Conservation (phyloP, 768 basidiomycete genomes). For the Boletus reticulatus region DNA sequence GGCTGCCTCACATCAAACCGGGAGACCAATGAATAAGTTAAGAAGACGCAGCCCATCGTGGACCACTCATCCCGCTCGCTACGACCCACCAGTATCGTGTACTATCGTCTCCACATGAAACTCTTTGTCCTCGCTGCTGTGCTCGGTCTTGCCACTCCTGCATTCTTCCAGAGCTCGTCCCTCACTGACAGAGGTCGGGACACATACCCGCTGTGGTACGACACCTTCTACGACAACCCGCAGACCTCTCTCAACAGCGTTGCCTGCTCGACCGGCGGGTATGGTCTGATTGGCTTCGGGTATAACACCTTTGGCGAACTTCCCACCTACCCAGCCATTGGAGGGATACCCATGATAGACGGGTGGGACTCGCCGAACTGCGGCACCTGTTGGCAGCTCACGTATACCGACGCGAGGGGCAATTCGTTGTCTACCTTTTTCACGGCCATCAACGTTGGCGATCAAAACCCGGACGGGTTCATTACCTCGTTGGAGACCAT, state of each 20-base stretch:
- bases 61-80: neutral
- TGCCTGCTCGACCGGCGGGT: slow-evolving; percentile 53
- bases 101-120: slow-evolving; percentile 9
- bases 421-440: slow-evolving; percentile 41
- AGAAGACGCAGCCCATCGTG: too few relatives aligned
- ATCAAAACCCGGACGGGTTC: slow-evolving; percentile 29
- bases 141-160: slow-evolving; percentile 9
- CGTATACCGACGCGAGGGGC: slow-evolving; percentile 37
- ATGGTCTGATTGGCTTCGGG: too few relatives aligned
- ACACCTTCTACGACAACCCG: slow-evolving; percentile 49
- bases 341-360: slow-evolving; percentile 49
- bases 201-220: slow-evolving; percentile 38
- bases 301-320: neutral
- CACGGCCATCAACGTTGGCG: slow-evolving; percentile 51
- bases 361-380: slow-evolving; percentile 54
- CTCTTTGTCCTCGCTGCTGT: neutral
- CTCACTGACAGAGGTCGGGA: neutral
- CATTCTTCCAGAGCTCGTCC: neutral
- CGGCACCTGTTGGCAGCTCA: slow-evolving; percentile 59
- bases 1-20: too few relatives aligned
- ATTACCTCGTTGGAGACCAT: slow-evolving; percentile 34
- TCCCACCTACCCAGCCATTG: slow-evolving; percentile 42
- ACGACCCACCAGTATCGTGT: neutral
- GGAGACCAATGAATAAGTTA: too few relatives aligned
- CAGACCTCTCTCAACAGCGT: slow-evolving; percentile 39